Conservation (phyloP, 441 rosid genomes). For the Brassica hybrid region DNA sequence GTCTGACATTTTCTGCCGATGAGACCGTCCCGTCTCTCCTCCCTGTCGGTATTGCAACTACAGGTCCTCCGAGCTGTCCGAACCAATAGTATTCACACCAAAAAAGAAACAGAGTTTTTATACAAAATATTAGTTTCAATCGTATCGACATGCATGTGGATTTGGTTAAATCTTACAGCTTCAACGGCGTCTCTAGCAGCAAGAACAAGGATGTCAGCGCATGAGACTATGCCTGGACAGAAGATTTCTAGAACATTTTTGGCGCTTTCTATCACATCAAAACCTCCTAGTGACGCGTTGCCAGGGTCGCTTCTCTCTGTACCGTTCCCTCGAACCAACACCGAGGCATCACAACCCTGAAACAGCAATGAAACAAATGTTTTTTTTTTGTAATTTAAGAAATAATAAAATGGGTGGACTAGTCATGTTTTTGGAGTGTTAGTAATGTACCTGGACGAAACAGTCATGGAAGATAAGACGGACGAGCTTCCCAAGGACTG, state of each 20-base stretch:
- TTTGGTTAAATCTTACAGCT: conserved; percentile 46
- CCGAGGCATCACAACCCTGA: conserved; percentile 74
- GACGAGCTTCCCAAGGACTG: conserved; percentile 69
- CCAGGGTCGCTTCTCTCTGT: conserved; percentile 73
- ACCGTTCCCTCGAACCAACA: conserved; percentile 61
- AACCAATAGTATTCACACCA: conserved; percentile 3
- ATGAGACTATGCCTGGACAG: conserved; percentile 65
- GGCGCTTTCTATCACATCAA: conserved; percentile 57
- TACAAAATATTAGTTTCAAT: neutral
- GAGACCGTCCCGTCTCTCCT: conserved; percentile 67
- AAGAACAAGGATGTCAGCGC: conserved; percentile 65
- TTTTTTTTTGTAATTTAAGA: neutral
- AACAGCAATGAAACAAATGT: neutral
- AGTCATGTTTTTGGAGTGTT: neutral
- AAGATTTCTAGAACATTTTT: conserved; percentile 63
- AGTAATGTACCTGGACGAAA: conserved; percentile 54
- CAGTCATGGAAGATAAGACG: conserved; percentile 74
- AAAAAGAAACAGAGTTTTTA: neutral
- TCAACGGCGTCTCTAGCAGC: conserved; percentile 75
- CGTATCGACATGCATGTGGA: neutral
- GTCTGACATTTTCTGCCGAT: conserved; percentile 61
- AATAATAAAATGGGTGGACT: neutral
- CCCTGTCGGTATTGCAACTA: conserved; percentile 61
- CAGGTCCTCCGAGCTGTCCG: conserved; percentile 62
- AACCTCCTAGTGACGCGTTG: conserved; percentile 63